These are phyloP conservation scores for Nitzschia sp. DNA, from an alignment of 108 stramenopile species.

Conservation along the genomic window DNA sequence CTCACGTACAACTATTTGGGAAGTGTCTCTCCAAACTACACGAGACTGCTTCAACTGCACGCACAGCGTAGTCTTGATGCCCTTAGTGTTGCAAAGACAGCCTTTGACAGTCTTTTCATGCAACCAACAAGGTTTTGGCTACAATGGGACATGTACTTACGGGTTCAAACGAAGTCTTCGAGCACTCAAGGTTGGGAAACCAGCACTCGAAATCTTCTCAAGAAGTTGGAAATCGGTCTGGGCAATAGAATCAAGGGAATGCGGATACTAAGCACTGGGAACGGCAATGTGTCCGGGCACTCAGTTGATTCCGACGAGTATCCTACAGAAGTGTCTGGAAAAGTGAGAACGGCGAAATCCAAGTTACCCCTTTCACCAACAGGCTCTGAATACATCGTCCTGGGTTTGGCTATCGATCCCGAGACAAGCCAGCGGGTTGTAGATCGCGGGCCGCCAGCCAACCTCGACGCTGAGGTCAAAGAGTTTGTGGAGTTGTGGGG, in stretches of 20 bases:
- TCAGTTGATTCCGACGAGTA: slow-evolving; percentile 31
- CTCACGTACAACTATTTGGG: slow-evolving; percentile 80
- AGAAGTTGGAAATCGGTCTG: slow-evolving; percentile 56
- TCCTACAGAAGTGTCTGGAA: slow-evolving; percentile 19
- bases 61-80: slow-evolving; percentile 44
- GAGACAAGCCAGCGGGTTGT: slow-evolving; percentile 69
- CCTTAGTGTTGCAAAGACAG: slow-evolving; percentile 22
- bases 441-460: slow-evolving; percentile 81
- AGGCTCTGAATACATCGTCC: slow-evolving; percentile 29
- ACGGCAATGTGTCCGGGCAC: slow-evolving; percentile 45
- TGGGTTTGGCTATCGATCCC: slow-evolving; percentile 68
- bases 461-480: slow-evolving; percentile 49
- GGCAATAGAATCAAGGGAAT: slow-evolving; percentile 63
- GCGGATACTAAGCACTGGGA: slow-evolving; percentile 68
- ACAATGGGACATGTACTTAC: slow-evolving; percentile 72
- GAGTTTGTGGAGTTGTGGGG: slow-evolving; percentile 79
- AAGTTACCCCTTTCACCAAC: slow-evolving; percentile 19
- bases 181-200: slow-evolving; percentile 51
- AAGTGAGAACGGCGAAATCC: slow-evolving; percentile 4
- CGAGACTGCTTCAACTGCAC: slow-evolving; percentile 53
- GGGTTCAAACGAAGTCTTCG: slow-evolving; percentile 40
- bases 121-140: slow-evolving; percentile 69
- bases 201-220: slow-evolving; percentile 46
- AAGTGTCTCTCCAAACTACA: slow-evolving; percentile 70
- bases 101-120: slow-evolving; percentile 68